phyloP scores from a whole-genome alignment of 176 grass and related monocot species.

The Aegilops umbellulata region DNA sequence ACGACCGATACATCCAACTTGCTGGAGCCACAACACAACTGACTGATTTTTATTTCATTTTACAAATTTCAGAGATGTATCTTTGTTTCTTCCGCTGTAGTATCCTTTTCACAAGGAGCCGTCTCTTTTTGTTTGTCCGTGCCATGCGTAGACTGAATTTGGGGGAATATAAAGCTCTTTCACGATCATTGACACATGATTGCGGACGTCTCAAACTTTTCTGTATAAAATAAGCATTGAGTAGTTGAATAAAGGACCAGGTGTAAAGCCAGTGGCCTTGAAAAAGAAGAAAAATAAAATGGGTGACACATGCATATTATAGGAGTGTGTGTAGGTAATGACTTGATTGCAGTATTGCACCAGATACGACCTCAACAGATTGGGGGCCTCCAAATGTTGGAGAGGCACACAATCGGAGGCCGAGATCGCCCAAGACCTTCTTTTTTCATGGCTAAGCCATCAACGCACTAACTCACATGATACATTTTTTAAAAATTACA shows the following conservation, averaged over 20 bases:
- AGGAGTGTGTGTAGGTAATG: not conserved
- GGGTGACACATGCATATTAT: no score
- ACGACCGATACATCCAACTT: no score
- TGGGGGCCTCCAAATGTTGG: not conserved
- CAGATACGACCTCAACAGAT: not conserved
- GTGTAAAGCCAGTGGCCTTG: not conserved
- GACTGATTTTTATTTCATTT: no score
- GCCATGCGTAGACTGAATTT: no score
- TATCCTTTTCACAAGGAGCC: no score
- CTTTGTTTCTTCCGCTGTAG: not conserved
- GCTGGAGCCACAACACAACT: no score
- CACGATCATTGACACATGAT: not conserved
- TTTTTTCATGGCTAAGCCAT: not conserved
- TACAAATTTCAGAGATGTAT: no score
- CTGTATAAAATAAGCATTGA: not conserved
- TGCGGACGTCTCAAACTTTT: not conserved
- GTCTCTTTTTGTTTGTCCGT: no score
- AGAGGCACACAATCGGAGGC: not conserved
- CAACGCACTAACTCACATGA: not conserved
- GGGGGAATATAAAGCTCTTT: not conserved
- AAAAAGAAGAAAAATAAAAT: no score
- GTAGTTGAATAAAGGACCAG: not conserved
- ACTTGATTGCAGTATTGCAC: not conserved
- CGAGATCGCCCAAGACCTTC: not conserved
- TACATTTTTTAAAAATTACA: not conserved